Evolutionary conservation across 768 basidiomycete genomes (phyloP).

Genomic region (Boletellus sp.): DNA sequence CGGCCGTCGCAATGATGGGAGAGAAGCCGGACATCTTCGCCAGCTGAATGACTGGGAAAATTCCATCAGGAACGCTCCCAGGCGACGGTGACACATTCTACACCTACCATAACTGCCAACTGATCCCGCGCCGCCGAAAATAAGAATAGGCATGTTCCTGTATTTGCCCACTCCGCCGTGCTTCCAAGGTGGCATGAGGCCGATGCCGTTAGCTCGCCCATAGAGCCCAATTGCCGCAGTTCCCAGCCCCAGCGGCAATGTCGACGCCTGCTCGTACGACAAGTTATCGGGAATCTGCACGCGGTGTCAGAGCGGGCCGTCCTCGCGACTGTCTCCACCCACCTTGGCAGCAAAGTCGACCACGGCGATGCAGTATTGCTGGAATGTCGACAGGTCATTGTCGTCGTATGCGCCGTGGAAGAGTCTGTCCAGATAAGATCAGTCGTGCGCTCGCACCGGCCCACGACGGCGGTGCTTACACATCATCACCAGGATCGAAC

Average conservation of each 20-base stretch:
- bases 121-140: conserved; percentile 47
- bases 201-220: conserved; percentile 37
- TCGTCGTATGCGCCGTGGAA: conserved; percentile 37
- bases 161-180: conserved; percentile 38
- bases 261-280: conserved; percentile 46
- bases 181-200: conserved; percentile 39
- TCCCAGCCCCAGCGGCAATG: conserved; percentile 47
- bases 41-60: conserved; percentile 35
- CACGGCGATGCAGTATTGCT: conserved; percentile 42
- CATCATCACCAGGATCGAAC: conserved; percentile 50
- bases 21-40: conserved; percentile 41
- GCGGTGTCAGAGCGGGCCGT: conserved; percentile 8
- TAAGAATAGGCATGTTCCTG: conserved; percentile 41
- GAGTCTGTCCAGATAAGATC: conserved; percentile 34
- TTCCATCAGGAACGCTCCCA: conserved; percentile 14
- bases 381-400: conserved; percentile 39
- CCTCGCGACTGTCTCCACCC: not conserved
- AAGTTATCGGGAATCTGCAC: conserved; percentile 43
- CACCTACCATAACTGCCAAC: conserved; percentile 48
- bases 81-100: conserved; percentile 2
- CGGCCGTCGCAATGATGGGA: conserved; percentile 33
- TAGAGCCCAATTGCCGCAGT: conserved; percentile 52
- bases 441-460: conserved; percentile 12
- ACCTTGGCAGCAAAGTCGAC: conserved; percentile 43
- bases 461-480: conserved; percentile 35